Conservation (phyloP, 2,329 filamentous ascomycete genomes). For the Epichloe festucae region DNA sequence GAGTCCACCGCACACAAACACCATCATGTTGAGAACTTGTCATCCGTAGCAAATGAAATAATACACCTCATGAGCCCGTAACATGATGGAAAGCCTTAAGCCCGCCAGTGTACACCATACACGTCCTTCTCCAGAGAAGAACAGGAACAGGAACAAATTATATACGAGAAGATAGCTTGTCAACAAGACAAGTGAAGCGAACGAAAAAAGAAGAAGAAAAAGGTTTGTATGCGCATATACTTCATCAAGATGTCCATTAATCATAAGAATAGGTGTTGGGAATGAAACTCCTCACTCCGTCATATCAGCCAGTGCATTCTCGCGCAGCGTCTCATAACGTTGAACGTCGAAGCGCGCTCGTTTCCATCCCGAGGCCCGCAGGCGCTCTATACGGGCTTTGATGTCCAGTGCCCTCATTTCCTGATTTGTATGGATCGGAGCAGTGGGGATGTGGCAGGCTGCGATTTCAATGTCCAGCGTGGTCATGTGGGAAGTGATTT, state of each 20-base stretch:
- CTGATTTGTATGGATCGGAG: slow-evolving; percentile 15
- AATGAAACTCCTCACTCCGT: slow-evolving; percentile 1
- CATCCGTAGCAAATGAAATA: not conserved
- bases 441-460: slow-evolving; percentile 13
- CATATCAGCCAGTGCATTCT: slow-evolving; percentile 39
- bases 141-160: not conserved
- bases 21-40: not conserved
- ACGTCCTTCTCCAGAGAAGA: too few relatives aligned
- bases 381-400: slow-evolving; percentile 37
- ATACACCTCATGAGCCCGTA: not conserved
- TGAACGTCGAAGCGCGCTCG: slow-evolving; percentile 40
- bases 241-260: too few relatives aligned
- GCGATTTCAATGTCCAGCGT: slow-evolving; percentile 29
- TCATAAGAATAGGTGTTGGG: not conserved
- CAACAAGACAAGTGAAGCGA: not conserved
- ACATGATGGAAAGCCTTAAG: not conserved
- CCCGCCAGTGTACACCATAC: too few relatives aligned
- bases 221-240: too few relatives aligned
- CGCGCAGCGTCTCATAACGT: slow-evolving; percentile 39
- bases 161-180: too few relatives aligned
- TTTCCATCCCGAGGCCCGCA: slow-evolving; percentile 42
- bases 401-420: slow-evolving; percentile 29
- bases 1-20: too few relatives aligned
- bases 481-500: slow-evolving; percentile 35
- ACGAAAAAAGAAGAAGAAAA: not conserved